These are phyloP conservation scores for Phialocephala sp. DNA, from an alignment of 2,329 filamentous ascomycete species.

Conservation along the genomic window DNA sequence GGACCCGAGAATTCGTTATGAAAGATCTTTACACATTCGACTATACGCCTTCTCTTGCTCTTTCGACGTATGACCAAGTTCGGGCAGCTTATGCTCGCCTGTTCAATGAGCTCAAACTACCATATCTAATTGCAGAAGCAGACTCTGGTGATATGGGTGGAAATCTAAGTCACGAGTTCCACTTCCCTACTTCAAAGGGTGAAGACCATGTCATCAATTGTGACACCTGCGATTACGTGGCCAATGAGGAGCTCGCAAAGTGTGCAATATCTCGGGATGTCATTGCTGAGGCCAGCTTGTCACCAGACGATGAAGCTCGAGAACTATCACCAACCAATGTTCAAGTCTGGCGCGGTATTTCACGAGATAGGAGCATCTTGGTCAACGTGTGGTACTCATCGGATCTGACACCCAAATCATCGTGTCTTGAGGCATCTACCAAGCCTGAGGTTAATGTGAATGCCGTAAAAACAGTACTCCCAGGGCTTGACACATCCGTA, in stretches of 20 bases:
- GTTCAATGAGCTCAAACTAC: constrained; percentile 82
- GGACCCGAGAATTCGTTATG: constrained; percentile 93
- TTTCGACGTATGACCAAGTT: constrained; percentile 81
- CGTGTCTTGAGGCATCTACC: background rate
- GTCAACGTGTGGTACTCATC: constrained; percentile 65
- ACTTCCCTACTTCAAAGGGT: constrained; percentile 78
- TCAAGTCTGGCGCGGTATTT: constrained; percentile 66
- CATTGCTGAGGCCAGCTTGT: background rate
- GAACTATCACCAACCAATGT: constrained; percentile 23
- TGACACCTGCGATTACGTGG: constrained; percentile 72
- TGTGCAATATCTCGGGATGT: constrained; percentile 19
- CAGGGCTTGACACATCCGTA: constrained; percentile 74
- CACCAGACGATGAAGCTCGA: background rate
- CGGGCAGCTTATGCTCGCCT: constrained; percentile 75
- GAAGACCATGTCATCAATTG: constrained; percentile 88
- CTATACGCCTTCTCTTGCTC: constrained; percentile 65
- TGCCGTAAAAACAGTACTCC: constrained; percentile 68
- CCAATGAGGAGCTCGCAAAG: constrained; percentile 84
- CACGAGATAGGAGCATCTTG: constrained; percentile 69
- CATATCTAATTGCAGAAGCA: constrained; percentile 83
- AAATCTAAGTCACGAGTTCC: constrained; percentile 91
- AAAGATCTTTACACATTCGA: constrained; percentile 99
- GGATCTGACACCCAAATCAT: background rate
- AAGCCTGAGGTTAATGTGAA: constrained; percentile 58
- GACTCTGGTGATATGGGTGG: constrained; percentile 98